phyloP scores from a whole-genome alignment of 495 filamentous ascomycete species.

The Penicillium riverlandense region DNA sequence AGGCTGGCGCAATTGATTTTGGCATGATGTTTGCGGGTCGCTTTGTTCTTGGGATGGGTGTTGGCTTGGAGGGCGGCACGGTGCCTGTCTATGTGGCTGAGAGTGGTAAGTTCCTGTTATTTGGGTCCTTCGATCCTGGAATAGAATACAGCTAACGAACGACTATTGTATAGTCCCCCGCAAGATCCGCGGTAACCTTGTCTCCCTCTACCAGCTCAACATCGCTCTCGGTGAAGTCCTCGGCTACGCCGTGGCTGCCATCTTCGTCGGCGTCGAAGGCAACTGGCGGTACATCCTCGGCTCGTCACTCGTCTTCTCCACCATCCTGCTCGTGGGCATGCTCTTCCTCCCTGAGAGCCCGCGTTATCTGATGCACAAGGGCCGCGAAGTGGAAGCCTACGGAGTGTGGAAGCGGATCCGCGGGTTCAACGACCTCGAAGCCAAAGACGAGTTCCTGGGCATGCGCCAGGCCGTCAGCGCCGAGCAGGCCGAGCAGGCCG shows the following conservation, averaged over 20 bases:
- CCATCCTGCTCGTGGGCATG: conserved; percentile 52
- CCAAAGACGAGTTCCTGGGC: conserved; percentile 53
- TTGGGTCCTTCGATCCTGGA: background rate
- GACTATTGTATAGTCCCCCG: conserved; percentile 34
- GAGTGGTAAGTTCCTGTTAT: conserved; percentile 23
- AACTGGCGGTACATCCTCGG: conserved; percentile 63
- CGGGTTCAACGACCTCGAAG: conserved; percentile 38
- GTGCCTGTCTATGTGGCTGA: conserved; percentile 51
- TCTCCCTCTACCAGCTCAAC: conserved; percentile 57
- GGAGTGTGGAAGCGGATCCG: conserved; percentile 57
- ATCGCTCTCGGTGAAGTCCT: conserved; percentile 58
- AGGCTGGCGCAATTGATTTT: conserved; percentile 52
- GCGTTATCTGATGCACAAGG: conserved; percentile 52
- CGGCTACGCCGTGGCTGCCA: conserved; percentile 55
- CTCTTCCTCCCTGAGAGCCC: conserved; percentile 53
- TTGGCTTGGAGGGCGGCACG: conserved; percentile 55
- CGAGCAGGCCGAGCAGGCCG: conserved; percentile 34
- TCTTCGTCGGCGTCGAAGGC: conserved; percentile 50
- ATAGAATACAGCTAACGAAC: background rate
- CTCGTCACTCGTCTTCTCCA: conserved; percentile 55
- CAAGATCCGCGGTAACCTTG: conserved; percentile 51
- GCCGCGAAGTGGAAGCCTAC: conserved; percentile 40
- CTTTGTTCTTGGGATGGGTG: conserved; percentile 52
- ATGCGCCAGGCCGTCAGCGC: conserved; percentile 49
- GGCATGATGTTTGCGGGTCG: conserved; percentile 55